Evolutionary conservation across 768 basidiomycete species (phyloP).

Genomic region (Termitomyces sp.): DNA sequence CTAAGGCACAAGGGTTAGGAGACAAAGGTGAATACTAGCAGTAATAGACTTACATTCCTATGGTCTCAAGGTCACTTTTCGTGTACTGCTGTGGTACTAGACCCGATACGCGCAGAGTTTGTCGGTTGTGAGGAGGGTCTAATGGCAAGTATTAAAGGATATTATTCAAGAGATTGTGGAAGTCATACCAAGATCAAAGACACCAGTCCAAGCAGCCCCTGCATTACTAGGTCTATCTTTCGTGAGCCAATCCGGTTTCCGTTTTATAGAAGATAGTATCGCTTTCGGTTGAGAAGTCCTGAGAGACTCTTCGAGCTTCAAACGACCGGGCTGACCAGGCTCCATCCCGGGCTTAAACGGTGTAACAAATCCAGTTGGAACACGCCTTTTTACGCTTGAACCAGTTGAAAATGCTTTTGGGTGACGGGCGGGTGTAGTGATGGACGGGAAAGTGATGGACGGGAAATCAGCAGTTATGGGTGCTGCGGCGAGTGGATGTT

Average conservation of each 20-base stretch:
- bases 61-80: constrained; percentile 34
- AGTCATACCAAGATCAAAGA: constrained; percentile 43
- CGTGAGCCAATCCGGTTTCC: constrained; percentile 6
- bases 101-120: constrained; percentile 42
- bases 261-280: constrained; percentile 8
- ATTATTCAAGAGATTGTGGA: background rate
- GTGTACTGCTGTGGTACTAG: constrained; percentile 44
- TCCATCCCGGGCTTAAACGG: constrained; percentile 56
- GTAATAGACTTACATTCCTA: constrained; percentile 43
- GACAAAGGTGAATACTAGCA: background rate
- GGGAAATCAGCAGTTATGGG: constrained; percentile 15
- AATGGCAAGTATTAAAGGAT: background rate
- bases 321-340: constrained; percentile 35
- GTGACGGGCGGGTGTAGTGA: constrained; percentile 10
- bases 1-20: constrained; percentile 24
- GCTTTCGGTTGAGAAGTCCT: constrained; percentile 12
- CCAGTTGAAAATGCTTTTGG: constrained; percentile 3
- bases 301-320: constrained; percentile 18
- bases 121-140: constrained; percentile 33
- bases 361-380: constrained; percentile 46
- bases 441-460: background rate
- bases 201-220: constrained; percentile 9
- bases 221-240: constrained; percentile 10
- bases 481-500: constrained; percentile 29
- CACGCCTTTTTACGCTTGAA: constrained; percentile 14